Conservation (phyloP, 2,329 filamentous ascomycete genomes). For the Fusarium sororula region DNA sequence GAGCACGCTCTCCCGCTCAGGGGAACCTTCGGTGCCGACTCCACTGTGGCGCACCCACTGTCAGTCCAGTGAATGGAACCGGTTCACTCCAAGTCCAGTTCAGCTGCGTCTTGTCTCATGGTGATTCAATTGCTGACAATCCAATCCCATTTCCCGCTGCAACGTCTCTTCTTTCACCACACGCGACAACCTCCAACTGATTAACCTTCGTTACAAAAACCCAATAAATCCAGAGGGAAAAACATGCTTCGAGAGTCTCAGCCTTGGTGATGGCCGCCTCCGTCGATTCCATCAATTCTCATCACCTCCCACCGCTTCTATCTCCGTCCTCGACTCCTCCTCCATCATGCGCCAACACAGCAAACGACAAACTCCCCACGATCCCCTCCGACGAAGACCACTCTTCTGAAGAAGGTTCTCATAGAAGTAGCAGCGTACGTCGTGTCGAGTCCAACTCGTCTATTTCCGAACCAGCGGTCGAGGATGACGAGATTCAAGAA, state of each 20-base stretch:
- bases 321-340: constrained; percentile 18
- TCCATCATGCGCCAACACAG: constrained; percentile 19
- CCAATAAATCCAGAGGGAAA: neutral
- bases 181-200: neutral
- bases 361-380: constrained; percentile 27
- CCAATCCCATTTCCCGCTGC: neutral
- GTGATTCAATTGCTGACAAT: constrained; percentile 9
- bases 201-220: neutral
- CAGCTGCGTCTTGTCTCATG: neutral
- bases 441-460: constrained; percentile 41
- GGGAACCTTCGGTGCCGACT: constrained; percentile 8
- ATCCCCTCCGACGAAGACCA: constrained; percentile 45
- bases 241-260: constrained; percentile 34
- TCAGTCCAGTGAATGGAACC: constrained; percentile 4
- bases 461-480: constrained; percentile 43
- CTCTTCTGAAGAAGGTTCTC: constrained; percentile 44
- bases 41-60: constrained; percentile 30
- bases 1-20: constrained; percentile 23
- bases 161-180: constrained; percentile 8
- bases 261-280: constrained; percentile 41
- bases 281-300: constrained; percentile 34
- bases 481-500: constrained; percentile 26
- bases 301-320: constrained; percentile 33
- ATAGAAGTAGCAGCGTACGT: constrained; percentile 33
- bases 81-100: neutral